Base-by-base conservation (phyloP, 148 eudicot species). In the Cornus controversa region DNA sequence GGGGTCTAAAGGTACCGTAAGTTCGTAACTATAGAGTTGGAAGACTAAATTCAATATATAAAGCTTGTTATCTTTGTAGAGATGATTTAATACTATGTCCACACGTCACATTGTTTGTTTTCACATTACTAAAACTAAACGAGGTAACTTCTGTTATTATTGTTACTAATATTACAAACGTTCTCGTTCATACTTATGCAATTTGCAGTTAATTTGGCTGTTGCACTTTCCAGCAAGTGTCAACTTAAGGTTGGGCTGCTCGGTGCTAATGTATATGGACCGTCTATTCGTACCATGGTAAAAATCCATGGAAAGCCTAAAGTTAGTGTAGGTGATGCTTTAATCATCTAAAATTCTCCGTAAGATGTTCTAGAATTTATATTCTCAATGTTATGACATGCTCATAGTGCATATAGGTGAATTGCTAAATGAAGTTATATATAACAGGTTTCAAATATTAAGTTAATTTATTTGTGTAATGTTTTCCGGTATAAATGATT, bases 221-320 rank as follows among this genome's bases (percentile, higher is more conserved):
- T 90, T 75, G 88, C 96, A 73, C 91, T 94, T 80, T 93, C 98
- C 27, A 89, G 79, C 53, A 94, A 86, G 83, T 90, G 88, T 64
- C 87, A 82, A 82, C 96, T 93, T 77, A 85, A 83, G 73, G 89
- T 91, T 67, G 97, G 99, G 60, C 79, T 93, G 79, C 91, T 93
- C 58, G 97, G 91, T 87, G 99, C 99, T 31, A 98, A 95, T 85
- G 94, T 95, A 13, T 93, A 91, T 74, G 99, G 99, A 34, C 99
- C 97, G 36, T 95, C 99, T 24, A 85, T 95, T 75, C 99, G 98
- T 31, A 88, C 93, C 66, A 93, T 93, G 99, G 93, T 95, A 96
- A 93, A 93, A 65, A 86, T 95, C 64, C 89, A 81, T 42, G 94
- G 97, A 63, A 93, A 90, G 91, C 99, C 99, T 53, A 92, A 95